Evolutionary conservation across 2,329 filamentous ascomycete genomes (phyloP), one percentile per base, ranked within the genome.

Genomic region (Zymoseptoria crescenta): DNA sequence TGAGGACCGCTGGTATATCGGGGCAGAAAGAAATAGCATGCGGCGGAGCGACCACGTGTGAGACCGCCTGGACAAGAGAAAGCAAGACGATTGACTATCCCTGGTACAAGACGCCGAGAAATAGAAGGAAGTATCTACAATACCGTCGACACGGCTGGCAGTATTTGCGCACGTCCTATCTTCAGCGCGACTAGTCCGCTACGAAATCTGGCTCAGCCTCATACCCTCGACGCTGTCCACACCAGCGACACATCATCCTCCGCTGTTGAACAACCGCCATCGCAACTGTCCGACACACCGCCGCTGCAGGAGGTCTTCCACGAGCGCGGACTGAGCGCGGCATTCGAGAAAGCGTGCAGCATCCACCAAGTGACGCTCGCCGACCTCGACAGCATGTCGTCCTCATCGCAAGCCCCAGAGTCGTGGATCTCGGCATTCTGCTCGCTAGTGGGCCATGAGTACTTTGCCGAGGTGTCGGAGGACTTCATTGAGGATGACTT

Each of bases 401-500:
- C 80, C 59, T 81, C 79, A 28, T 82, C 80, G 49, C 79, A 81
- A 65, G 80, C 82, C 50, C 80, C 82, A 67, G 94, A 99, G 80
- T 96, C 92, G 58, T 99, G 94, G 94, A 97, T 99, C 79, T 88
- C 91, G 64, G 95, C 92, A 59, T 99, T 96, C 75, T 99, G 94
- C 80, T 91, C 90, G 48, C 81, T 97, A 52, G 83, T 97, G 61
- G 94, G 94, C 62, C 94, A 99, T 74, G 94, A 99, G 76, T 99
- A 97, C 79, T 99, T 99, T 75, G 94, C 94, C 63, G 94, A 99
- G 79, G 93, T 99, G 55, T 94, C 91, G 52, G 94, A 99, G 77
- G 94, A 99, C 72, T 99, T 99, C 70, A 97, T 99, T 72, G 94
- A 99, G 75, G 94, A 99, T 85, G 94, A 99, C 76, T 99, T 99